Evolutionary conservation across 2,329 filamentous ascomycete species (phyloP).

Genomic region (Penicillium decumbens): DNA sequence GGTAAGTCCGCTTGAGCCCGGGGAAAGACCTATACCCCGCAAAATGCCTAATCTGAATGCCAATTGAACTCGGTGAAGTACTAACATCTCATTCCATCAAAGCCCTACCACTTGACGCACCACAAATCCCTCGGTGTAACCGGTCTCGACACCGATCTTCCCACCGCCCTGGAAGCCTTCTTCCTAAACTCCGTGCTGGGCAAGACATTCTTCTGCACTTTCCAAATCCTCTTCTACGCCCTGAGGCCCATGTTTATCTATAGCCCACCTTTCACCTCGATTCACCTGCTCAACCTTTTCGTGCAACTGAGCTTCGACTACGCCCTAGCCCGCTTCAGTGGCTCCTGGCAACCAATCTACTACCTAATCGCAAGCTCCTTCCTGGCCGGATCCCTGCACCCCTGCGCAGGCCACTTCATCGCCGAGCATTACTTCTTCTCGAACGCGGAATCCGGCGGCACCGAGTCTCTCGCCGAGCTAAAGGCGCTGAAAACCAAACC

Average conservation of each 20-base stretch:
- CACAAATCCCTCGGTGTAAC: slow-evolving; percentile 98
- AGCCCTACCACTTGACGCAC: slow-evolving; percentile 96
- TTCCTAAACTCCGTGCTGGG: slow-evolving; percentile 89
- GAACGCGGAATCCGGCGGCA: slow-evolving; percentile 34
- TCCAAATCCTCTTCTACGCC: slow-evolving; percentile 98
- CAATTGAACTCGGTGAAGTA: not conserved
- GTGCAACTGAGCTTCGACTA: slow-evolving; percentile 76
- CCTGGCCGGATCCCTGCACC: slow-evolving; percentile 87
- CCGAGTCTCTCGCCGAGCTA: slow-evolving; percentile 52
- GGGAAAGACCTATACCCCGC: not conserved
- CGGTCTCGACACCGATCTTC: slow-evolving; percentile 91
- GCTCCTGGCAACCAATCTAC: slow-evolving; percentile 57
- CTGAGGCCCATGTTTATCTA: slow-evolving; percentile 93
- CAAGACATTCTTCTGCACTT: slow-evolving; percentile 98
- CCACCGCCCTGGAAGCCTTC: slow-evolving; percentile 82
- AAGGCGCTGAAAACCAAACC: slow-evolving; percentile 33
- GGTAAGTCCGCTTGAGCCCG: slow-evolving; percentile 45
- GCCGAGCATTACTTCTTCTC: slow-evolving; percentile 85
- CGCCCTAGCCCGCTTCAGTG: slow-evolving; percentile 56
- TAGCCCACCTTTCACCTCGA: slow-evolving; percentile 75
- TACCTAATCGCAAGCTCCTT: slow-evolving; percentile 90
- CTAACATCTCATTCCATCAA: slow-evolving; percentile 8
- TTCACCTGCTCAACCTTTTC: slow-evolving; percentile 77
- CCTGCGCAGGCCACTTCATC: slow-evolving; percentile 95
- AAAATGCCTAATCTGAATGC: not conserved